A percentile compares a stretch with the other conserved stretches of the same genome.
phyloP scores from a whole-genome alignment of 805 yeast genomes.

The Kregervanrija fluxuum region DNA sequence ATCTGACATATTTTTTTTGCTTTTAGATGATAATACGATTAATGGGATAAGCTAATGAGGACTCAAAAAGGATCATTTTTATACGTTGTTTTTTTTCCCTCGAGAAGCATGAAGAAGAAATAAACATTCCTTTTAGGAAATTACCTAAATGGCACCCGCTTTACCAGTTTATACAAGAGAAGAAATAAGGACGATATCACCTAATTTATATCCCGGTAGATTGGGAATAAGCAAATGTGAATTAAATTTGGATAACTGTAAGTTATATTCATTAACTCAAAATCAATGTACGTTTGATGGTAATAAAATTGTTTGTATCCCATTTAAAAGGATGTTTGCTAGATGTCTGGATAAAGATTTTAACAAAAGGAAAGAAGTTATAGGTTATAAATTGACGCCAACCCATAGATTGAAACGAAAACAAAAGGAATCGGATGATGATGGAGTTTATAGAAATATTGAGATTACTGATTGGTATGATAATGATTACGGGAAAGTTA shows the following conservation, averaged over 20 bases:
- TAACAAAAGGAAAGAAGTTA: conserved; percentile 15
- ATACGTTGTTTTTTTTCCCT: too few species aligned
- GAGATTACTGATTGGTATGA: conserved; percentile 34
- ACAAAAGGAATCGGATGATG: conserved; percentile 1
- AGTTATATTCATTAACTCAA: conserved; percentile 35
- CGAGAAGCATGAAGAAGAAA: not conserved
- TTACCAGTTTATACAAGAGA: conserved; percentile 36
- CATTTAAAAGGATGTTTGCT: conserved; percentile 41
- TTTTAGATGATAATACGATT: not conserved
- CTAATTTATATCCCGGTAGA: conserved; percentile 20
- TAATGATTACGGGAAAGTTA: conserved; percentile 20
- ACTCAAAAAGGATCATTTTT: too few species aligned
- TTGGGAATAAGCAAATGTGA: conserved; percentile 4
- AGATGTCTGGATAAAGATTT: conserved; percentile 30
- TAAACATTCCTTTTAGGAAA: not conserved
- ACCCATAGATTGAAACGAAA: conserved; percentile 9
- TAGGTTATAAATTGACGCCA: conserved; percentile 26
- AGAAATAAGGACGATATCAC: conserved; percentile 26
- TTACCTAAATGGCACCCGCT: conserved; percentile 42
- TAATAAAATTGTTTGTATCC: conserved; percentile 35
- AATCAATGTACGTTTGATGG: conserved; percentile 41
- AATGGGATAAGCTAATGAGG: too few species aligned
- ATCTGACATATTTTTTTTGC: not conserved
- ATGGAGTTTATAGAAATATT: conserved; percentile 21
- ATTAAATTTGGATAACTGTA: conserved; percentile 15